Evolutionary conservation across 2,329 filamentous ascomycete species (phyloP), one percentile per base, ranked within the genome.

Genomic region (Claviceps humidiphila): DNA sequence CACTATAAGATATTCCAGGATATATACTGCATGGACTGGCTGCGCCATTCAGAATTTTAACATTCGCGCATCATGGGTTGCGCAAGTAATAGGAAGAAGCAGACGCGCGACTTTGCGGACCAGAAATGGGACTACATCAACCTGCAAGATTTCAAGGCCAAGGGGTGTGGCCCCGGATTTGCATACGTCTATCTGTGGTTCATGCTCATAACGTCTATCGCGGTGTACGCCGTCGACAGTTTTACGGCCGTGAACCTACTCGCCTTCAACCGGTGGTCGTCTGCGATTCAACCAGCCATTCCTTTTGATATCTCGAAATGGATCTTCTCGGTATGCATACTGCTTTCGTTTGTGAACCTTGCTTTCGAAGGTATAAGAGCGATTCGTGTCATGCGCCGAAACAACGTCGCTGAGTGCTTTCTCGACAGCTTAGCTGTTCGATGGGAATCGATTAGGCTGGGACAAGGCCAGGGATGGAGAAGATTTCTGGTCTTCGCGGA

Each of bases 81-180:
- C 64, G 73, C 79, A 59, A 77, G 80, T 57, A 78, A 81, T 59
- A 71, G 76, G 50, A 73, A 74, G 53, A 85, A 85, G 64, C 66
- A 74, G 64, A 77, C 74, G 58, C 76, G 84, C 57, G 77, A 91
- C 56, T 76, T 80, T 57, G 82, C 87, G 55, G 91, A 96, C 69
- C 88, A 93, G 71, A 86, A 89, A 75, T 97, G 91, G 91, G 87
- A 90, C 63, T 95, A 90, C 66, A 90, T 97, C 65, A 80, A 70
- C 59, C 70, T 79, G 51, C 67, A 72, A 53, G 91, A 97, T 68
- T 97, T 96, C 76, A 89, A 85, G 65, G 84, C 87, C 2, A 82
- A 78, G 34, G 91, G 87, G 14, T 89, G 85, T 66, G 82, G 85
- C 58, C 78, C 85, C 1, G 76, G 79, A 8, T 76, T 95, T 58